These are phyloP conservation scores for Aspergillus ibericus DNA, from an alignment of 2,329 filamentous ascomycete genomes.

Conservation along the genomic window DNA sequence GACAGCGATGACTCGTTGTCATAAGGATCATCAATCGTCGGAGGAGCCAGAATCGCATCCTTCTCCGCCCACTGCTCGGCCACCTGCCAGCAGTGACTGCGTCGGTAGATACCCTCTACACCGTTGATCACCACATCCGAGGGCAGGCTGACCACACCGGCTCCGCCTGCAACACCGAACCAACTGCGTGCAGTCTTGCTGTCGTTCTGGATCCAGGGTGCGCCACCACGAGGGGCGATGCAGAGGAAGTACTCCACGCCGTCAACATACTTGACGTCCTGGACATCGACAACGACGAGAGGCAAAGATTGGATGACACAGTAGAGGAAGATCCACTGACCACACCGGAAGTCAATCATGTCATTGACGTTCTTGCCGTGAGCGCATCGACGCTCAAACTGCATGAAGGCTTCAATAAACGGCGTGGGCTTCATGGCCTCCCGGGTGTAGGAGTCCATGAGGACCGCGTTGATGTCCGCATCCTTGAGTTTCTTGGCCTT, in stretches of 20 bases:
- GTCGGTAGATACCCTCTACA: constrained; percentile 66
- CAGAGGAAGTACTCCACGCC: constrained; percentile 54
- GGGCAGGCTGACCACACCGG: constrained; percentile 62
- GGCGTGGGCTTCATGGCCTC: constrained; percentile 59
- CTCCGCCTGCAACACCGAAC: constrained; percentile 61
- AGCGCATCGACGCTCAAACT: constrained; percentile 47
- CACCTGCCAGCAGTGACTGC: constrained; percentile 68
- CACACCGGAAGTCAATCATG: constrained; percentile 48
- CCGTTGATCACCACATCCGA: constrained; percentile 66
- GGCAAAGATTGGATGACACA: constrained; percentile 52
- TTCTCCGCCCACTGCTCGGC: constrained; percentile 61
- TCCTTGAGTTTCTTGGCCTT: constrained; percentile 71
- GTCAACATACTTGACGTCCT: constrained; percentile 45
- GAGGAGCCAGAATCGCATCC: constrained; percentile 34
- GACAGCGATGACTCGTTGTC: constrained; percentile 41
- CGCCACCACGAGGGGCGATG: constrained; percentile 49
- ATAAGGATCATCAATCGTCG: constrained; percentile 36
- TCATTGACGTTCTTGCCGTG: constrained; percentile 48
- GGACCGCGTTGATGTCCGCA: constrained; percentile 71
- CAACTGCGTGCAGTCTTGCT: constrained; percentile 46
- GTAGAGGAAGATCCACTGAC: constrained; percentile 55
- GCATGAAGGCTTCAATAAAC: constrained; percentile 51
- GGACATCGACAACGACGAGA: constrained; percentile 51
- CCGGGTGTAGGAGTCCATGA: constrained; percentile 80
- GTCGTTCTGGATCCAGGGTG: constrained; percentile 51